Base-by-base conservation (phyloP, 2,329 filamentous ascomycete genomes). In the Shiraia bambusicola region DNA sequence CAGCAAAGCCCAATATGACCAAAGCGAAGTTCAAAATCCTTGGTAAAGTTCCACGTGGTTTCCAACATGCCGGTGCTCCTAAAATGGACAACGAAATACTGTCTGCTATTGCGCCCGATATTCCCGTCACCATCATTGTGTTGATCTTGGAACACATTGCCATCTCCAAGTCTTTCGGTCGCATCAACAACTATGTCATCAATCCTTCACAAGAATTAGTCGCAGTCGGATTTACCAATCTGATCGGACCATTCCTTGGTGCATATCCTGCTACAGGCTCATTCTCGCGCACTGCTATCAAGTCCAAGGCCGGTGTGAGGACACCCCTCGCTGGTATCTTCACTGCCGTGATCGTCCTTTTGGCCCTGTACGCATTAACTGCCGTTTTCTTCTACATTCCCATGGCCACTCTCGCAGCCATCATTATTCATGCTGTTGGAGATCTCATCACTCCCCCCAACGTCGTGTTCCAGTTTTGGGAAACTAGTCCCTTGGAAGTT, bases 201-300 rank as follows among this genome's bases (percentile, higher is more conserved):
- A 84, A 96, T 56, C 91, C 93, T 0, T 96, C 92, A 0, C 92
- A 98, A 67, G 92, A 98, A 67, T 80, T 98, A 71, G 88, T 98
- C 33, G 92, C 89, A 15, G 95, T 97, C 52, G 92, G 92, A 49
- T 54, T 96, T 17, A 86, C 85, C 26, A 97, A 97, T 65, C 76
- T 97, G 27, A 76, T 97, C 6, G 91, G 88, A 1, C 90, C 93
- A 2, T 95, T 97, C 72, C 49, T 97, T 2, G 93, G 92, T 36
- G 93, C 79, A 2, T 98, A 95, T 62, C 88, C 92, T 11, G 87
- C 89, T 0, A 98, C 92, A 2, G 93, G 93, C 1, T 97, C 93
- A 2, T 97, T 97, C 76, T 95, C 88, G 26, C 84, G 93, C 47
- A 97, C 93, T 19, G 92, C 93, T 38, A 96, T 97, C 72, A 95